phyloP scores from a whole-genome alignment of 371 early-diverging fungal genomes.

The Catenaria anguillulae region DNA sequence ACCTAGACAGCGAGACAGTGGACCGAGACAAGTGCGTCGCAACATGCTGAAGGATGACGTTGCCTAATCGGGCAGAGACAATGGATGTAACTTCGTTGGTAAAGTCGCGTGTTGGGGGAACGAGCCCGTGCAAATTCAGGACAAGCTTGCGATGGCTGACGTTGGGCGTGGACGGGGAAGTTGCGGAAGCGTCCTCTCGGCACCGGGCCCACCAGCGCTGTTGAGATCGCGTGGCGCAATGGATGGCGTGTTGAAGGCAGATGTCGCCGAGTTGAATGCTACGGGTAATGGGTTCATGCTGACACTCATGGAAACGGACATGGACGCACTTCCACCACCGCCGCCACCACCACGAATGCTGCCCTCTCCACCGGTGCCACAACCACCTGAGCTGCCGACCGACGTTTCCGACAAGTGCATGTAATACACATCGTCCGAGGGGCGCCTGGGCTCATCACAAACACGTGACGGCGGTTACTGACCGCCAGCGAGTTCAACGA shows the following conservation, averaged over 20 bases:
- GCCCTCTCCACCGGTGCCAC: background rate
- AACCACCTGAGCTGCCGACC: no score
- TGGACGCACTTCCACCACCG: background rate
- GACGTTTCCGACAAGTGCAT: background rate
- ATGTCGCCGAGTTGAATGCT: no score
- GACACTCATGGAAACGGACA: no score
- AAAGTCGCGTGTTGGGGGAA: slow-evolving; percentile 42
- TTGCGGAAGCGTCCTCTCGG: slow-evolving; percentile 1
- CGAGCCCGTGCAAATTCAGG: slow-evolving; percentile 59
- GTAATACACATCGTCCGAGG: slow-evolving; percentile 7
- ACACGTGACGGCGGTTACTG: slow-evolving; percentile 55
- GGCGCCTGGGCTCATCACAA: slow-evolving; percentile 22
- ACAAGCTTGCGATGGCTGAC: background rate
- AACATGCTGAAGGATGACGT: slow-evolving; percentile 47
- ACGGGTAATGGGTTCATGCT: no score
- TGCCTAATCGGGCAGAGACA: slow-evolving; percentile 41
- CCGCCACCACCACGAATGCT: background rate
- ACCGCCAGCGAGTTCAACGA: slow-evolving; percentile 47
- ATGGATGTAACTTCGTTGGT: slow-evolving; percentile 48
- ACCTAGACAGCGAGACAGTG: slow-evolving; percentile 17
- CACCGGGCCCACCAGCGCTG: no score
- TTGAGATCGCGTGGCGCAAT: no score
- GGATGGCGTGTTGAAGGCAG: no score
- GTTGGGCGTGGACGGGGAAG: background rate
- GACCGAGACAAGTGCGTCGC: slow-evolving; percentile 54